Conservation (phyloP, 1,284 basidiomycete genomes). For the Puccinia horiana region DNA sequence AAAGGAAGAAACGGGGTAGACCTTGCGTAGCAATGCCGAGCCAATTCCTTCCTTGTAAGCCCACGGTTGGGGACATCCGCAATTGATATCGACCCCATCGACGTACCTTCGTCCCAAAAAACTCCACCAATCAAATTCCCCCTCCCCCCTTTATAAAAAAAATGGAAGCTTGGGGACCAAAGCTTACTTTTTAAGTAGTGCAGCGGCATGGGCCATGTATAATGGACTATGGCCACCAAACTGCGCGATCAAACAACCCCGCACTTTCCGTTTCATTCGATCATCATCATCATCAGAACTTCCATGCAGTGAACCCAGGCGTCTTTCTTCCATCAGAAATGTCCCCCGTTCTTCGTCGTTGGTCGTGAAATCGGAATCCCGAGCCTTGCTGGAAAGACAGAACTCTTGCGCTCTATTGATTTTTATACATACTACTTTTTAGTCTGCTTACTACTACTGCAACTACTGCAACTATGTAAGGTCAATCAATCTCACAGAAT, state of each 20-base stretch:
- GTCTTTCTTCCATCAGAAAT: conserved; percentile 61
- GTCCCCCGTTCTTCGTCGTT: conserved; percentile 63
- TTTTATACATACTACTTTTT: background rate
- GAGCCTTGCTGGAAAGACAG: conserved; percentile 63
- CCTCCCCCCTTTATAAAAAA: background rate
- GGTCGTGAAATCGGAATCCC: conserved; percentile 65
- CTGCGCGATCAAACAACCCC: conserved; percentile 64
- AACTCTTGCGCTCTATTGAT: conserved; percentile 61
- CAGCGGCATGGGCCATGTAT: conserved; percentile 65
- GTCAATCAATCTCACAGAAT: conserved; percentile 60
- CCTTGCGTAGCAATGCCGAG: conserved; percentile 64
- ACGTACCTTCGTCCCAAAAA: conserved; percentile 8
- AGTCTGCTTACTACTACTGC: too few species aligned
- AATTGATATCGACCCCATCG: conserved; percentile 67
- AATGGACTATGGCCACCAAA: conserved; percentile 64
- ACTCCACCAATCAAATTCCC: background rate
- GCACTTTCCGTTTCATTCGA: conserved; percentile 57
- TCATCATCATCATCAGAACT: background rate
- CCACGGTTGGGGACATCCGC: conserved; percentile 65
- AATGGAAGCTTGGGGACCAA: background rate
- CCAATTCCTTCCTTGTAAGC: conserved; percentile 66
- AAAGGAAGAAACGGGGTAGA: background rate
- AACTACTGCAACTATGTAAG: too few species aligned
- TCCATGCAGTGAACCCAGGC: conserved; percentile 25
- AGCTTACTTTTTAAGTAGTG: conserved; percentile 61